These are phyloP conservation scores for Filobasidium floriforme DNA, from an alignment of 768 basidiomycete species.

Conservation along the genomic window DNA sequence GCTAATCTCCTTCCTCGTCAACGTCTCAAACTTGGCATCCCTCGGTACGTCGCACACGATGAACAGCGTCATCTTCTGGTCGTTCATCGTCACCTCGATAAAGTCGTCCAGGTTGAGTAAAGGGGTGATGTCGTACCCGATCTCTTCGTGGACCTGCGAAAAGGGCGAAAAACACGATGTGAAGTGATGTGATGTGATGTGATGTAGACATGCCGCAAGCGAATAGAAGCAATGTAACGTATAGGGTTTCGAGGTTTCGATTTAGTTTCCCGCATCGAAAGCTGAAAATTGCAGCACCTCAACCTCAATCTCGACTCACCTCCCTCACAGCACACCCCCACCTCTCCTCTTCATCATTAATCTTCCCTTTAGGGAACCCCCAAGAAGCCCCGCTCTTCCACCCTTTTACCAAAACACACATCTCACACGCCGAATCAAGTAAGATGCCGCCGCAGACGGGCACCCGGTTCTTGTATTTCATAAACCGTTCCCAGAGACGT, in stretches of 20 bases:
- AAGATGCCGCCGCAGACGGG: slow-evolving; percentile 97
- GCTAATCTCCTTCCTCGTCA: slow-evolving; percentile 96
- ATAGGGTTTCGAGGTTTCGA: too few relatives aligned
- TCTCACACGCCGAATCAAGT: slow-evolving; percentile 68
- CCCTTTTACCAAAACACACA: slow-evolving; percentile 97
- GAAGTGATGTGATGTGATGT: neutral
- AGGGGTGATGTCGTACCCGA: slow-evolving; percentile 66
- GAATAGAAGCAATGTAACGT: too few relatives aligned
- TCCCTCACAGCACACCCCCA: slow-evolving; percentile 83
- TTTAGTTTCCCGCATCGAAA: too few relatives aligned
- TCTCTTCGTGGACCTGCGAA: slow-evolving; percentile 84
- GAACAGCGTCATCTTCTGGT: slow-evolving; percentile 83
- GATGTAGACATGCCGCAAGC: too few relatives aligned
- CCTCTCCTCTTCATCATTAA: slow-evolving; percentile 84
- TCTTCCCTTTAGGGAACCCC: slow-evolving; percentile 99
- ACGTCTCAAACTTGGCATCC: slow-evolving; percentile 79
- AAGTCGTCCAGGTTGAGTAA: slow-evolving; percentile 52
- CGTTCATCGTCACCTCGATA: slow-evolving; percentile 77
- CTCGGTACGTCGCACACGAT: slow-evolving; percentile 83
- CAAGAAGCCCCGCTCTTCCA: slow-evolving; percentile 95
- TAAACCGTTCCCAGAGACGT: slow-evolving; percentile 54
- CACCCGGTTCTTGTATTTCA: slow-evolving; percentile 92
- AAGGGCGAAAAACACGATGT: neutral
- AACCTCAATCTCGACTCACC: too few relatives aligned
- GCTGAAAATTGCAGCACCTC: too few relatives aligned